Evolutionary conservation across 805 yeast species (phyloP).

Genomic region (Saturnispora kantuleensis): DNA sequence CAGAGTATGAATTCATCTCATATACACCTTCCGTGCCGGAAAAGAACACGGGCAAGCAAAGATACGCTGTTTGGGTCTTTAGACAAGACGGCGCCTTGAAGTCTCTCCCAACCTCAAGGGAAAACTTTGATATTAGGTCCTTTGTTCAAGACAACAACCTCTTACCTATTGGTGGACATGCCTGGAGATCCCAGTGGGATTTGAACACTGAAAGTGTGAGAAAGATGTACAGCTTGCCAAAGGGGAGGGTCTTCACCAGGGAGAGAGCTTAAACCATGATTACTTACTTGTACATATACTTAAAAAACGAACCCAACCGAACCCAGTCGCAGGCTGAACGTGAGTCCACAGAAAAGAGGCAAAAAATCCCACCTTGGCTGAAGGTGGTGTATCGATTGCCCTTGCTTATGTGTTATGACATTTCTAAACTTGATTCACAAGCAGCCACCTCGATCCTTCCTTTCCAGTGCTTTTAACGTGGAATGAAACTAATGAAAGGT

Average conservation of each 20-base stretch:
- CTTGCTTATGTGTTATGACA: too few species aligned
- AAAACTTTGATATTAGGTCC: constrained; percentile 59
- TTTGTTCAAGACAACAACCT: constrained; percentile 50
- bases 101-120: constrained; percentile 26
- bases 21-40: constrained; percentile 85
- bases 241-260: constrained; percentile 66
- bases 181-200: constrained; percentile 85
- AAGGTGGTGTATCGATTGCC: too few species aligned
- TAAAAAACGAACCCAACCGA: neutral
- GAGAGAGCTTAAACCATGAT: constrained; percentile 31
- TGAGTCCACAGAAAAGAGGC: too few species aligned
- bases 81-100: constrained; percentile 41
- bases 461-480: too few species aligned
- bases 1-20: constrained; percentile 39
- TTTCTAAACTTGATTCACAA: too few species aligned
- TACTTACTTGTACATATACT: neutral
- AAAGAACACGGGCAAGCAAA: constrained; percentile 72
- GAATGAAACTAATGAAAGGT: too few species aligned
- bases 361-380: too few species aligned
- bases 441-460: too few species aligned
- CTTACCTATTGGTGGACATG: constrained; percentile 81
- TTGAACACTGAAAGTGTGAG: constrained; percentile 60
- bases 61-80: constrained; percentile 85
- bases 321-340: too few species aligned
- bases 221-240: constrained; percentile 58